These are phyloP conservation scores for Zygoascus meyerae DNA, from an alignment of 1,139 yeast species.

Conservation along the genomic window DNA sequence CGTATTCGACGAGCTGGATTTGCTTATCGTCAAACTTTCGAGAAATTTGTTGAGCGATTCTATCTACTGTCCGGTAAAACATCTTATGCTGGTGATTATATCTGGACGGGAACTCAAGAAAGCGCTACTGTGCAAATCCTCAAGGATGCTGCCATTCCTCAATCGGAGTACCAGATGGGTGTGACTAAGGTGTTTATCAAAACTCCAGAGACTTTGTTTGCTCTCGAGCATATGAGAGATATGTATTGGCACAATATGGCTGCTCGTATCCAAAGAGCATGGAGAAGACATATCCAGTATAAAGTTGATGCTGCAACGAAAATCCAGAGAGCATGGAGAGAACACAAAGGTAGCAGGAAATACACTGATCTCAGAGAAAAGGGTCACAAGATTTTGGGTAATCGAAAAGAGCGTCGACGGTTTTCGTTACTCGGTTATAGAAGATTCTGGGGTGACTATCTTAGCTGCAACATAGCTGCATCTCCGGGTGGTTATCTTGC, in stretches of 20 bases:
- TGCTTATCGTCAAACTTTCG: constrained; percentile 96
- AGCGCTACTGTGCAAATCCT: constrained; percentile 79
- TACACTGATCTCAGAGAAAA: constrained; percentile 74
- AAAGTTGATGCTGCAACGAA: constrained; percentile 83
- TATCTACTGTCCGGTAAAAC: constrained; percentile 82
- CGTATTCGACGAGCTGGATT: constrained; percentile 98
- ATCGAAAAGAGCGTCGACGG: constrained; percentile 84
- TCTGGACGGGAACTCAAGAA: constrained; percentile 84
- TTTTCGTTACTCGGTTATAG: constrained; percentile 84
- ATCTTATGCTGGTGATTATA: constrained; percentile 97
- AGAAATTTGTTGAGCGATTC: constrained; percentile 94
- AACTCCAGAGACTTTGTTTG: constrained; percentile 94
- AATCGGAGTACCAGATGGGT: constrained; percentile 84
- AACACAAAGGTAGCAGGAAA: constrained; percentile 71
- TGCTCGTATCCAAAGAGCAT: constrained; percentile 92
- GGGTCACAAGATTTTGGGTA: constrained; percentile 64
- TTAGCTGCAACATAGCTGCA: constrained; percentile 70
- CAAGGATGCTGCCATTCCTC: constrained; percentile 73
- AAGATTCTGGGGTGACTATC: constrained; percentile 90
- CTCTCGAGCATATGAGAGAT: constrained; percentile 93
- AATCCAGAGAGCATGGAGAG: constrained; percentile 83
- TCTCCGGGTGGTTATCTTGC: constrained; percentile 58
- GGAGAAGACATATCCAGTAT: constrained; percentile 77
- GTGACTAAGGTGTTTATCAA: constrained; percentile 92
- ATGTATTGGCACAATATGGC: constrained; percentile 99